Base-by-base conservation (phyloP, 768 basidiomycete species). In the Lactarius pseudohatsudake region DNA sequence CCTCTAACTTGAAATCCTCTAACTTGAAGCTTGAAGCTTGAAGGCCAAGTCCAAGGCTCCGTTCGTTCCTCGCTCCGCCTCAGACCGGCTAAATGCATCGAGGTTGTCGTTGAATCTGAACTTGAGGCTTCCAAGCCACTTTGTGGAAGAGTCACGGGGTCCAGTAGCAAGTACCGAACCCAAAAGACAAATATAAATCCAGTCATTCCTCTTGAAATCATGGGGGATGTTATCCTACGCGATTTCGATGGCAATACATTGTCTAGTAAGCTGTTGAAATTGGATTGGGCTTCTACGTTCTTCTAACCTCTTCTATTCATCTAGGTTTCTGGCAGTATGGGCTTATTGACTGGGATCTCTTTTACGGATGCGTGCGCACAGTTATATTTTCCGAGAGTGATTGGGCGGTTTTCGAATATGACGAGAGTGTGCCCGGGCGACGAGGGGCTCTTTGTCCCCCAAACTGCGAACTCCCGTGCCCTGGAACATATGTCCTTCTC, bases 311-410 rank as follows among this genome's bases (percentile, higher is more conserved):
- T 50, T 11, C 47, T 13, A n/a, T 22, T 50, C 22, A 13, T 15
- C 11, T 50, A 50, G 47, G 47, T 22, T 50, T 50, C 47, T 50
- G 47, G 47, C 47, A 50, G 47, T 50, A 50, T n/a, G 47, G 47
- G 47, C 13, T 22, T 4, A 10, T 50, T n/a, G 47, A 50, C 22
- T 50, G 47, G 47, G 22, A 50, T 6, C 47, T 50, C 5, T 50
- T 50, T 50, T 22, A 50, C 47, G 47, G 22, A 50, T 50, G 47
- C 22, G 10, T 50, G 47, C 22, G 22, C 47, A 50, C 11, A 50
- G 8, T 50, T 13, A 22, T 50, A 5, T 22, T 50, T 22, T 13
- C 47, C 47, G 47, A 50, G 47, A 4, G 47, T 7, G 11, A 22
- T 22, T 50, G 47, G 47, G 47, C 11, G 22, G 11, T 50, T 50